Conservation (phyloP, 2,329 filamentous ascomycete genomes). For the Aspergillus japonicus region DNA sequence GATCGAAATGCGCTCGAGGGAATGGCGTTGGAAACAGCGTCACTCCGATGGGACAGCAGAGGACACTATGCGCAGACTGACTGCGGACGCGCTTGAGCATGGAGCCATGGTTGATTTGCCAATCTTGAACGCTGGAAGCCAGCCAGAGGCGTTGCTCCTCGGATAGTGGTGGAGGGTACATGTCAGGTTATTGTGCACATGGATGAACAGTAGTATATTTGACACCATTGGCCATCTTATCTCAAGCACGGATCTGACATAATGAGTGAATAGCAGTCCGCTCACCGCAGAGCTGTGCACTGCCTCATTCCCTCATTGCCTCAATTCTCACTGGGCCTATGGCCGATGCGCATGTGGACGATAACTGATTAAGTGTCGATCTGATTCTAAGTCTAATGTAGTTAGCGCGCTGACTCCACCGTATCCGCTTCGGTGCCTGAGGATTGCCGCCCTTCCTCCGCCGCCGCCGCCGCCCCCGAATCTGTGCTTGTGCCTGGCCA, state of each 20-base stretch:
- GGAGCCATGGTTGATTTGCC: slow-evolving; percentile 44
- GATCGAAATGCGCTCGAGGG: slow-evolving; percentile 32
- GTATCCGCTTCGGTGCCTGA: background rate
- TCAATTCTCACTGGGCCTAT: background rate
- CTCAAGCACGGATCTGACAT: too few relatives aligned
- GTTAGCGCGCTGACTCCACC: background rate
- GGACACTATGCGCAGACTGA: slow-evolving; percentile 27
- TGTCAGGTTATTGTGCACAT: background rate
- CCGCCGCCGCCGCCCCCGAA: background rate
- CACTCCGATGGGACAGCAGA: slow-evolving; percentile 21
- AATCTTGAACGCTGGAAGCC: slow-evolving; percentile 40
- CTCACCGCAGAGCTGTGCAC: too few relatives aligned
- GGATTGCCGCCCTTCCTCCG: background rate
- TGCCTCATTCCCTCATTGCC: background rate
- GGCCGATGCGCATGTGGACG: too few relatives aligned
- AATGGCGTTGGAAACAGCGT: slow-evolving; percentile 38
- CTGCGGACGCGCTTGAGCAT: slow-evolving; percentile 36
- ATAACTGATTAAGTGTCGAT: background rate
- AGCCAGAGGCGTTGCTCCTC: slow-evolving; percentile 36
- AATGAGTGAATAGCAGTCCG: too few relatives aligned
- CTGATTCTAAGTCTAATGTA: background rate
- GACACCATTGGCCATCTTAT: too few relatives aligned
- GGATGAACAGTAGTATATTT: too few relatives aligned
- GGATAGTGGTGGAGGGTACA: slow-evolving; percentile 31
- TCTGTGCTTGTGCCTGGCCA: background rate